A percentile compares a stretch with the other conserved stretches of the same genome.
phyloP scores from a whole-genome alignment of 2,329 filamentous ascomycete species.

The Pezizomycotina sp. region DNA sequence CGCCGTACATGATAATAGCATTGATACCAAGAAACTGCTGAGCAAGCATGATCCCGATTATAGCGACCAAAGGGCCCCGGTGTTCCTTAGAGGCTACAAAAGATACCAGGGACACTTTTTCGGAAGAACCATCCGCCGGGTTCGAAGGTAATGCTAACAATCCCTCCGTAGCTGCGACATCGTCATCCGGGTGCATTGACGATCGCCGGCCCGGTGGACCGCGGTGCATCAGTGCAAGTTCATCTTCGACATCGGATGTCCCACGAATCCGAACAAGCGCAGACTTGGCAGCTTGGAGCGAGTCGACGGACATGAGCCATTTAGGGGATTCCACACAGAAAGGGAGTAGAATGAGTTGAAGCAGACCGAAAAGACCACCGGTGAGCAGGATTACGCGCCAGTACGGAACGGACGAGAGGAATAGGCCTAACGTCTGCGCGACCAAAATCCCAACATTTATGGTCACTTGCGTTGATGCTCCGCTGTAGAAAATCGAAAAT shows the following conservation, averaged over 20 bases:
- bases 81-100: conserved; percentile 53
- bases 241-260: conserved; percentile 51
- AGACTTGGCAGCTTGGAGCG: conserved; percentile 44
- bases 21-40: conserved; percentile 93
- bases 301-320: conserved; percentile 58
- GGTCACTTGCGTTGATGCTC: conserved; percentile 74
- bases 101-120: conserved; percentile 43
- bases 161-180: conserved; percentile 40
- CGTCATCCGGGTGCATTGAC: conserved; percentile 10
- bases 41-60: conserved; percentile 77
- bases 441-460: conserved; percentile 80
- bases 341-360: conserved; percentile 54
- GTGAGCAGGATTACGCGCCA: conserved; percentile 73
- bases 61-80: conserved; percentile 59
- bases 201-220: conserved; percentile 27
- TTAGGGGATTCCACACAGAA: conserved; percentile 74
- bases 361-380: conserved; percentile 49
- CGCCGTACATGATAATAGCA: conserved; percentile 96
- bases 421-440: conserved; percentile 72
- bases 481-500: conserved; percentile 25
- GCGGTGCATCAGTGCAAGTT: conserved; percentile 49
- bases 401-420: conserved; percentile 49
- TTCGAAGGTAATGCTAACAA: conserved; percentile 45
- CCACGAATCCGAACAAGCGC: conserved; percentile 65
- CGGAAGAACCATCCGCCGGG: conserved; percentile 12